Conservation (phyloP, 441 rosid species). For the Gossypium lobatum region DNA sequence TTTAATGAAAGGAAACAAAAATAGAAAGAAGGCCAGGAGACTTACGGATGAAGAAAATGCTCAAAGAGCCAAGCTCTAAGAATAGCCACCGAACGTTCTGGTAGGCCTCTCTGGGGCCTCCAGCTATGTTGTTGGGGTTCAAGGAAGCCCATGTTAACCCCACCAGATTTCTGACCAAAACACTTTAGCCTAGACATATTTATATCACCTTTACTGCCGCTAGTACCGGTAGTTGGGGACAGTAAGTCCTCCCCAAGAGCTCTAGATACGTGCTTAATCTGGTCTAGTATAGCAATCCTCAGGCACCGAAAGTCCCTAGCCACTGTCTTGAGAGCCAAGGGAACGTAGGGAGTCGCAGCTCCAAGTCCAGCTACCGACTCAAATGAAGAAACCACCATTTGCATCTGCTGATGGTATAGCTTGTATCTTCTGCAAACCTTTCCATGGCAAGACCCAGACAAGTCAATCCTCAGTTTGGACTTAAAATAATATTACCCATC, state of each 20-base stretch:
- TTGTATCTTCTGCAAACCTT: slow-evolving; percentile 49
- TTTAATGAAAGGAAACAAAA: not conserved
- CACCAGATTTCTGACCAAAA: slow-evolving; percentile 29
- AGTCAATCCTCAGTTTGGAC: not conserved
- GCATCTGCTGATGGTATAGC: slow-evolving; percentile 63
- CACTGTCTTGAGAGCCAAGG: slow-evolving; percentile 40
- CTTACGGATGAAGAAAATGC: slow-evolving; percentile 71
- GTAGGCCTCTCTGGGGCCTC: slow-evolving; percentile 69
- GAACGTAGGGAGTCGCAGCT: slow-evolving; percentile 45
- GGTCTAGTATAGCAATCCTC: slow-evolving; percentile 36
- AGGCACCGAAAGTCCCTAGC: slow-evolving; percentile 42
- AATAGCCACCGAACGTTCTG: slow-evolving; percentile 56
- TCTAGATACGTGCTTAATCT: slow-evolving; percentile 30
- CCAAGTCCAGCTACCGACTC: slow-evolving; percentile 54
- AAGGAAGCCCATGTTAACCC: slow-evolving; percentile 28
- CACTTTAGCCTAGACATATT: slow-evolving; percentile 24
- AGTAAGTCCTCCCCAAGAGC: slow-evolving; percentile 36
- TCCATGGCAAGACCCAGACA: slow-evolving; percentile 8
- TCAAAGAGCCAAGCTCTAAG: slow-evolving; percentile 65
- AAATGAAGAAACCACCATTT: slow-evolving; percentile 56
- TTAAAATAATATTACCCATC: not conserved
- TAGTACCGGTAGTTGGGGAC: slow-evolving; percentile 23
- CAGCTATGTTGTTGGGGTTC: slow-evolving; percentile 48
- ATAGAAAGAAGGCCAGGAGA: not conserved
- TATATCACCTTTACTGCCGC: slow-evolving; percentile 24